Percentiles rank a stretch among this genome's conserved stretches.
These are phyloP conservation scores for Eucalyptus pauciflora DNA, from an alignment of 345 rosid genomes.

Conservation along the genomic window DNA sequence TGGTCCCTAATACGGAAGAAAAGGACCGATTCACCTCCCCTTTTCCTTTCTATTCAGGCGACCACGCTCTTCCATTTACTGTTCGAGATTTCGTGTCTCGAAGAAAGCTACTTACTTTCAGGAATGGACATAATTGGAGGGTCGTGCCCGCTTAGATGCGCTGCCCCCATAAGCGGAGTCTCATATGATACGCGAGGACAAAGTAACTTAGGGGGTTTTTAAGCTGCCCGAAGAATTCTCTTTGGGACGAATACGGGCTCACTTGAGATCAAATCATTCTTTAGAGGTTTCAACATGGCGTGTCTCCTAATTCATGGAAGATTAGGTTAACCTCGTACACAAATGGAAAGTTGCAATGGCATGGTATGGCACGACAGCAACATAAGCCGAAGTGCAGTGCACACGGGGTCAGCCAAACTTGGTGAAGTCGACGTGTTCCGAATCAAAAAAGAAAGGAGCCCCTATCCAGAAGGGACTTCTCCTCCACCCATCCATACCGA, in stretches of 20 bases:
- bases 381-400: background rate
- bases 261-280: background rate
- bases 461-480: background rate
- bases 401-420: background rate
- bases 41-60: background rate
- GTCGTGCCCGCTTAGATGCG: background rate
- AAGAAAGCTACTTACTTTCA: background rate
- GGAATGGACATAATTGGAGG: background rate
- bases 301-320: no score
- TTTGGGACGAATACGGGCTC: background rate
- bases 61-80: background rate
- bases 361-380: background rate
- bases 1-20: background rate
- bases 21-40: background rate
- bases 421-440: background rate
- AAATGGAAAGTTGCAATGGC: background rate
- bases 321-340: background rate
- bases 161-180: background rate
- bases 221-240: background rate
- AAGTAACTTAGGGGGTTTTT: background rate
- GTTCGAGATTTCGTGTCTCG: no score
- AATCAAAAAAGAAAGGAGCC: background rate
- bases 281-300: background rate
- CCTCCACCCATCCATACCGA: background rate
- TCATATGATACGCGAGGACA: background rate